A percentile compares a stretch with the other conserved stretches of the same genome.
phyloP scores from a whole-genome alignment of 805 yeast species.

The Metschnikowia sp. region DNA sequence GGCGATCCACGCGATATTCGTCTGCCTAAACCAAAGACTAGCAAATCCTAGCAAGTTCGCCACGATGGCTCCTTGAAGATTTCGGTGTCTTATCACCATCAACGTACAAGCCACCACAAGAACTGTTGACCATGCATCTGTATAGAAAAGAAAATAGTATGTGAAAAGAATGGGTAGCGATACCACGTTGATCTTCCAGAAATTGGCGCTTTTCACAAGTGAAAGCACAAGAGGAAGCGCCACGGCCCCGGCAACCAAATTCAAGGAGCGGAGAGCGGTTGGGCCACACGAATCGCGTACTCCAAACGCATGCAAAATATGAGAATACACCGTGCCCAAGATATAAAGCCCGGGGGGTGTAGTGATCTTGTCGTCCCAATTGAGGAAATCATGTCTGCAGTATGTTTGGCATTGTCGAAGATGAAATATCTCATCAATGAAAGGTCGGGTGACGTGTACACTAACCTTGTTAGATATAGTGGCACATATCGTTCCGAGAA shows the following conservation, averaged over 20 bases:
- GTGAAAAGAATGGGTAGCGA: conserved; percentile 70
- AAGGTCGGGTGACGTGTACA: conserved; percentile 10
- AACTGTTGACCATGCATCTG: conserved; percentile 90
- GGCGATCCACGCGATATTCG: conserved; percentile 84
- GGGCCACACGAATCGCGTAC: conserved; percentile 15
- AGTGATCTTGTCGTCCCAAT: conserved; percentile 75
- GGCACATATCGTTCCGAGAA: conserved; percentile 4
- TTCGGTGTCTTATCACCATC: conserved; percentile 33
- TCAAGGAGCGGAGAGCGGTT: conserved; percentile 41
- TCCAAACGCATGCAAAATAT: conserved; percentile 35
- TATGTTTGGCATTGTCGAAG: conserved; percentile 72
- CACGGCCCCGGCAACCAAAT: conserved; percentile 61
- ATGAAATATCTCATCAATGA: conserved; percentile 82
- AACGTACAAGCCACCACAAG: conserved; percentile 57
- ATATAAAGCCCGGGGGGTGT: conserved; percentile 93
- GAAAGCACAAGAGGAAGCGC: conserved; percentile 49
- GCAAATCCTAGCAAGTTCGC: conserved; percentile 56
- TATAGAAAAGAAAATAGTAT: conserved; percentile 77
- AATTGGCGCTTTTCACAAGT: conserved; percentile 14
- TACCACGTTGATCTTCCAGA: conserved; percentile 27
- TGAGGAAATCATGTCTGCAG: conserved; percentile 54
- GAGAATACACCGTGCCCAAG: conserved; percentile 39
- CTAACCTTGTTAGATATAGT: conserved; percentile 10
- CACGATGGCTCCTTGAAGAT: conserved; percentile 21
- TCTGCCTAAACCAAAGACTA: conserved; percentile 81